Evolutionary conservation across 1,139 yeast species (phyloP), one percentile per base, ranked within the genome.

Genomic region (Candida tetrigidarum): DNA sequence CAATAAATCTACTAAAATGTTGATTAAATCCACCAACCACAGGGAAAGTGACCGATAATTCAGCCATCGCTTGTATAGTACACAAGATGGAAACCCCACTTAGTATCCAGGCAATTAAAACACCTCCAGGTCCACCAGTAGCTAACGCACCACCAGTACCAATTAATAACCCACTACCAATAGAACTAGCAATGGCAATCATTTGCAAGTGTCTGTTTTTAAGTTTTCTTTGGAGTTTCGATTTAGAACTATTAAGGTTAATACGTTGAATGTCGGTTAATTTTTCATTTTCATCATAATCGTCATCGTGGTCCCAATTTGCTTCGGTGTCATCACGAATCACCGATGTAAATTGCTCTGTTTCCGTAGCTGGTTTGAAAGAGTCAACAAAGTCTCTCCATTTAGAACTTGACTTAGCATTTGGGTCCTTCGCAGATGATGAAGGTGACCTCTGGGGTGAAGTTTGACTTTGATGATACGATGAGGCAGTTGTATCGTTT

Each of bases 151-250:
- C 52, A 12, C 69, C 69, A 37, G 63, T 58, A 10, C 67, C 68
- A 32, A 65, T 62, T 22, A 64, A 58, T 39, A 72, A 64, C 15
- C 77, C 77, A 3, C 74, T 65, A 5, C 96, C 96, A 47, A 89
- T 85, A 50, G 92, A 85, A 16, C 95, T 87, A 15, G 95, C 96
- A 44, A 89, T 75, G 35, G 96, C 90, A 53, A 89, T 86, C 84
- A 85, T 78, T 54, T 83, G 79, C 39, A 68, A 55, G 42, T 66
- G 72, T 49, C 74, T 55, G 26, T 65, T 55, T 47, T 66, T 67
- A 46, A 69, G 60, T 29, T 60, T 63, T 48, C 75, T 55, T n/a
- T 69, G 58, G 35, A 73, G 62, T 33, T 67, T 69, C 16, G 76
- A 67, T 47, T 67, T 66, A 14, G 76, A 69, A 1, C 76, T 62